A percentile compares a stretch with the other conserved stretches of the same genome.
Evolutionary conservation across 805 yeast species (phyloP).

Genomic region (Sugiyamaella smithiae): DNA sequence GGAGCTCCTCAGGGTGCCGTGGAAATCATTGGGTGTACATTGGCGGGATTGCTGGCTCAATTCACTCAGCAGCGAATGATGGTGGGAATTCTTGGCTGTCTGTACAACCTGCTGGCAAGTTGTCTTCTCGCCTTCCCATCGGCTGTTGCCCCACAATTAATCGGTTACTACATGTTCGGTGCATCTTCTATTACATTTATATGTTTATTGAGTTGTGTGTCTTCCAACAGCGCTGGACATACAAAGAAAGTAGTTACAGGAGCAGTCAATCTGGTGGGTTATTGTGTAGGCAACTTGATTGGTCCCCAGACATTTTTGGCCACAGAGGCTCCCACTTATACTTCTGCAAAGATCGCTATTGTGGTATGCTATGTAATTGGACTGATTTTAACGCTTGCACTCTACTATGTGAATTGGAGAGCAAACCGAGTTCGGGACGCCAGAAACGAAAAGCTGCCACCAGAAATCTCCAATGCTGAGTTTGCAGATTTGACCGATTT

Average conservation of each 20-base stretch:
- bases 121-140: constrained; percentile 19
- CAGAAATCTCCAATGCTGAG: constrained; percentile 11
- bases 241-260: constrained; percentile 67
- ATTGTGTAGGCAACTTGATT: constrained; percentile 63
- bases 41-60: constrained; percentile 19
- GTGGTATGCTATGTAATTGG: constrained; percentile 39
- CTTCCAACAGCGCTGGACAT: constrained; percentile 61
- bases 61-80: constrained; percentile 21
- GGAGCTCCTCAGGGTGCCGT: constrained; percentile 35
- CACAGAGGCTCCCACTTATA: constrained; percentile 57
- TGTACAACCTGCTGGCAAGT: constrained; percentile 32
- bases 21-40: constrained; percentile 24
- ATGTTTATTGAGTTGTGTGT: constrained; percentile 14
- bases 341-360: constrained; percentile 53
- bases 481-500: constrained; percentile 48
- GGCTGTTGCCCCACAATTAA: constrained; percentile 15
- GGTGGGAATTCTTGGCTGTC: constrained; percentile 48
- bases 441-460: constrained; percentile 32
- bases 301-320: constrained; percentile 71
- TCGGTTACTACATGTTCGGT: constrained; percentile 16
- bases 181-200: constrained; percentile 13
- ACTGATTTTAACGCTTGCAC: constrained; percentile 39
- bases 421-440: constrained; percentile 54
- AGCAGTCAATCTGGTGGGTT: constrained; percentile 59
- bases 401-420: constrained; percentile 19